Conservation (phyloP, 805 yeast genomes). For the Starmerella apis region DNA sequence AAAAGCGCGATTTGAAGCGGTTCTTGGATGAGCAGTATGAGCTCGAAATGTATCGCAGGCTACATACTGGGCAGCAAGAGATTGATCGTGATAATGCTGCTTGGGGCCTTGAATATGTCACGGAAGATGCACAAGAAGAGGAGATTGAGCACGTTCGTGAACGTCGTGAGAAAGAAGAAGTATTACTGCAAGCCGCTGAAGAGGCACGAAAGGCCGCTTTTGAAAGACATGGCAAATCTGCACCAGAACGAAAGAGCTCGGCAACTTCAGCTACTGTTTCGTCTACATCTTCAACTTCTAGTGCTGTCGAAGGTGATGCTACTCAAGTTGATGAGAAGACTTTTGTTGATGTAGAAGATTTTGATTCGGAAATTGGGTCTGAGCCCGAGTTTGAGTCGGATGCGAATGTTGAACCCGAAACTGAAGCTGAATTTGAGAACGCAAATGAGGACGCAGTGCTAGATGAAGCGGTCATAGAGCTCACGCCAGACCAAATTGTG, state of each 20-base stretch:
- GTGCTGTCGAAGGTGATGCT: conserved; percentile 5
- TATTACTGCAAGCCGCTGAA: conserved; percentile 6
- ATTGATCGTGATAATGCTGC: conserved; percentile 21
- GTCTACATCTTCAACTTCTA: conserved; percentile 3
- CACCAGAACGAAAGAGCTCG: conserved; percentile 10
- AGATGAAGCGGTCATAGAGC: conserved; percentile 16
- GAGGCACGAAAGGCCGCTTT: conserved; percentile 19
- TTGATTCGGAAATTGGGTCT: neutral
- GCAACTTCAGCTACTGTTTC: neutral
- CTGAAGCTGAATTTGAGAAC: conserved; percentile 68
- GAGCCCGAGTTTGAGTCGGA: conserved; percentile 1
- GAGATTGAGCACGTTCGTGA: conserved; percentile 21
- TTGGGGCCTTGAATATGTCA: conserved; percentile 24
- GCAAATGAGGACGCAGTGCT: conserved; percentile 45
- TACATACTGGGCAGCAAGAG: conserved; percentile 5
- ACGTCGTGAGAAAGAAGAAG: conserved; percentile 11
- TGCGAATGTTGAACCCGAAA: conserved; percentile 2
- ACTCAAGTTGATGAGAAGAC: conserved; percentile 8
- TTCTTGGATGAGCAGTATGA: conserved; percentile 27
- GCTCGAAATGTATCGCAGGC: conserved; percentile 24
- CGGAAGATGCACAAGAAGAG: conserved; percentile 24
- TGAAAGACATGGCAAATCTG: conserved; percentile 14
- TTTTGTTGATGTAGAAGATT: neutral
- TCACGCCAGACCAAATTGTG: conserved; percentile 24
- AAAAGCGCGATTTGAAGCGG: conserved; percentile 22